Evolutionary conservation across 2,329 filamentous ascomycete species (phyloP).

Genomic region (Rhynchosporium secalis): DNA sequence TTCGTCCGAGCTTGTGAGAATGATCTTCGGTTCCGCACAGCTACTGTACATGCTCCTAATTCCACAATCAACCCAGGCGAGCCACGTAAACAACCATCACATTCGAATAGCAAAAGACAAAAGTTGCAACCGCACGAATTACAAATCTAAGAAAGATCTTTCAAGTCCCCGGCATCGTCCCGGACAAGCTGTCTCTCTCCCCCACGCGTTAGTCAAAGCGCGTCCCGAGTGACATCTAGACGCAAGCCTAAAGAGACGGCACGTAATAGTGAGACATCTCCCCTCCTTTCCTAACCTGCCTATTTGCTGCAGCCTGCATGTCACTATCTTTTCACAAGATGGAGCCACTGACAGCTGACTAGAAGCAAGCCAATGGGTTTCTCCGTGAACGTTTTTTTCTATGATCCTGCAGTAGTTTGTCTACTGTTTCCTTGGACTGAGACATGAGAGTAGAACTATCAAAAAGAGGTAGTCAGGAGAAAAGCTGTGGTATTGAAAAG

Average conservation of each 20-base stretch:
- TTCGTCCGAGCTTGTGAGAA: not conserved
- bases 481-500: not conserved
- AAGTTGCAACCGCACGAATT: not conserved
- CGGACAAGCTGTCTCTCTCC: not conserved
- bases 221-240: not conserved
- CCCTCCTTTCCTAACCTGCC: not conserved
- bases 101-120: not conserved
- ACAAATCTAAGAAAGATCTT: conserved; percentile 5
- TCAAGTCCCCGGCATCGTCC: not conserved
- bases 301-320: not conserved
- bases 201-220: not conserved
- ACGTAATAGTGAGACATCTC: conserved; percentile 9
- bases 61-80: not conserved
- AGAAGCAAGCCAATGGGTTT: conserved; percentile 2
- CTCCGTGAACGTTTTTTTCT: not conserved
- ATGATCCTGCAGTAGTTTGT: conserved; percentile 1
- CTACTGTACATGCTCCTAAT: not conserved
- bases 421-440: not conserved
- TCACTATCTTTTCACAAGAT: not conserved
- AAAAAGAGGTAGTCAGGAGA: no score
- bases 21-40: not conserved
- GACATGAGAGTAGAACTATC: conserved; percentile 1
- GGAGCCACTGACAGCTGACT: not conserved
- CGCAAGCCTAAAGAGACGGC: not conserved
- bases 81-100: not conserved